These are phyloP conservation scores for Metschnikowia anglica DNA, from an alignment of 805 yeast genomes.

Conservation along the genomic window DNA sequence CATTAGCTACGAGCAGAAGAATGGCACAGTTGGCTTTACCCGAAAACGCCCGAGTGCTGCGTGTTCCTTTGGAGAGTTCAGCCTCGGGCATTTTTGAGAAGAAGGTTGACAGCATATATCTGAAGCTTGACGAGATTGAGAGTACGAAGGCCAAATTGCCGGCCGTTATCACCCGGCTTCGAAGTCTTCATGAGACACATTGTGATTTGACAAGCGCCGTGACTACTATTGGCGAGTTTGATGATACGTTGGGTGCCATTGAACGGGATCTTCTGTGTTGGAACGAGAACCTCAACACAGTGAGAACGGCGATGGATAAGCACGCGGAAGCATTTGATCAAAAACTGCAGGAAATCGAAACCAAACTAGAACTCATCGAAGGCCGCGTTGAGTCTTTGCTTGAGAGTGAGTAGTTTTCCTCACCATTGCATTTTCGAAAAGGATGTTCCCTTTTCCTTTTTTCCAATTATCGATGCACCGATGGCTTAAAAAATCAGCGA, in stretches of 20 bases:
- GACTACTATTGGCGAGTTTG: conserved; percentile 27
- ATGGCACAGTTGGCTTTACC: conserved; percentile 17
- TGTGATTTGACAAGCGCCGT: conserved; percentile 31
- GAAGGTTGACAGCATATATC: conserved; percentile 28
- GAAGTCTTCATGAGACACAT: conserved; percentile 34
- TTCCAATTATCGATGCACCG: too few species aligned
- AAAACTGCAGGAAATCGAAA: conserved; percentile 10
- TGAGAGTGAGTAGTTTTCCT: too few species aligned
- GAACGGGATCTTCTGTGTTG: conserved; percentile 30
- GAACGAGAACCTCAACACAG: conserved; percentile 26
- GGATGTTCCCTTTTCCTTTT: too few species aligned
- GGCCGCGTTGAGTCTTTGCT: conserved; percentile 6
- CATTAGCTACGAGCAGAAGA: conserved; percentile 22
- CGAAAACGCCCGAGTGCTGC: background rate
- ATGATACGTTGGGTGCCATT: conserved; percentile 26
- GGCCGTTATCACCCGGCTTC: conserved; percentile 28
- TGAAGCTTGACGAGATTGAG: conserved; percentile 29
- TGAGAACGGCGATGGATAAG: conserved; percentile 26
- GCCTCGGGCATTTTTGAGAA: conserved; percentile 13
- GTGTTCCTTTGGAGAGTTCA: background rate
- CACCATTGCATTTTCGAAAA: too few species aligned
- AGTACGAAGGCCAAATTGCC: conserved; percentile 26
- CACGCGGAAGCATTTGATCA: conserved; percentile 24
- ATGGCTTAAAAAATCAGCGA: too few species aligned
- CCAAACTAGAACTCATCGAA: conserved; percentile 5